Conservation (phyloP, 352 stramenopile genomes). For the Globisporangium mamillatum region DNA sequence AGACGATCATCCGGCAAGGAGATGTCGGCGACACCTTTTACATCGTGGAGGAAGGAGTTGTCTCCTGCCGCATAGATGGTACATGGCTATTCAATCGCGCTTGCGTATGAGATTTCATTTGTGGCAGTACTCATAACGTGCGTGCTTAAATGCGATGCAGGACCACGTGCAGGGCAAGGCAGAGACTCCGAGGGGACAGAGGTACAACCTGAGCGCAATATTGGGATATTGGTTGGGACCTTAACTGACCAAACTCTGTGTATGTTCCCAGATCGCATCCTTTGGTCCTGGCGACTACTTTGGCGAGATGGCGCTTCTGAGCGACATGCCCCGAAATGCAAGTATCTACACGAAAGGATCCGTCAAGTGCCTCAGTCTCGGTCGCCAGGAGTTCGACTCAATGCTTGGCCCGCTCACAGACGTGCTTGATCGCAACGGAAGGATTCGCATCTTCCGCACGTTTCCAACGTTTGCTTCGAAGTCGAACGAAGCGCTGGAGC, state of each 20-base stretch:
- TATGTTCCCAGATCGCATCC: constrained; percentile 39
- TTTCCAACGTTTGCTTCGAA: constrained; percentile 53
- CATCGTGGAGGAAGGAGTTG: constrained; percentile 71
- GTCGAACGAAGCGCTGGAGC: constrained; percentile 63
- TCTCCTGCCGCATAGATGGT: constrained; percentile 62
- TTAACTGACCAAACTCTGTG: not conserved
- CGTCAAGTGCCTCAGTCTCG: constrained; percentile 71
- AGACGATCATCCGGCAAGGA: constrained; percentile 82
- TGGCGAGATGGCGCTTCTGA: constrained; percentile 90
- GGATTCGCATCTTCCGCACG: constrained; percentile 62
- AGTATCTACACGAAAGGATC: constrained; percentile 60
- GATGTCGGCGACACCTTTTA: constrained; percentile 81
- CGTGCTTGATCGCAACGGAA: constrained; percentile 69
- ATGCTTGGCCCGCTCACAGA: constrained; percentile 75
- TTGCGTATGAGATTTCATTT: not conserved
- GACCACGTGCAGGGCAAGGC: constrained; percentile 3
- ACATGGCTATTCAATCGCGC: not conserved
- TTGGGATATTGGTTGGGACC: not conserved
- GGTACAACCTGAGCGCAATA: not conserved
- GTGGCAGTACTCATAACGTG: not conserved
- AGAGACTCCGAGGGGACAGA: constrained; percentile 2
- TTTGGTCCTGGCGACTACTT: constrained; percentile 85
- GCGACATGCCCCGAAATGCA: constrained; percentile 80
- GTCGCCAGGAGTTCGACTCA: constrained; percentile 69
- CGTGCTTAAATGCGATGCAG: constrained; percentile 3